Evolutionary conservation across 495 filamentous ascomycete genomes (phyloP).

Genomic region (Podospora pseudopauciseta): DNA sequence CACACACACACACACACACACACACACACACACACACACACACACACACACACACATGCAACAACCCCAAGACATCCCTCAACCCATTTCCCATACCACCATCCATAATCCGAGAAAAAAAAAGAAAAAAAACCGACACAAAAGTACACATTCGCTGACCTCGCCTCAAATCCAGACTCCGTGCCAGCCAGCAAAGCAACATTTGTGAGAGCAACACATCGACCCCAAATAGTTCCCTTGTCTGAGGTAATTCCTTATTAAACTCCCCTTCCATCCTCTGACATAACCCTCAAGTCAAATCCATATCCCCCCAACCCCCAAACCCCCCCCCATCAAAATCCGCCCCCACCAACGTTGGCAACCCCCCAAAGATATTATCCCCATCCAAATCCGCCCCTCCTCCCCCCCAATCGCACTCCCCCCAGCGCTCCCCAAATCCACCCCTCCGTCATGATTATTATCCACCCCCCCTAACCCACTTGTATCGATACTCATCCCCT

Average conservation of each 20-base stretch:
- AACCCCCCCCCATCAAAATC: slow-evolving; percentile 22
- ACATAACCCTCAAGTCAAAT: background rate
- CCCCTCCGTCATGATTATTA: slow-evolving; percentile 10
- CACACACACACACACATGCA: no score
- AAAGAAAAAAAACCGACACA: background rate
- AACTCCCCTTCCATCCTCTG: background rate
- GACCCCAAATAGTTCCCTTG: no score
- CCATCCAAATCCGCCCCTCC: slow-evolving; percentile 25
- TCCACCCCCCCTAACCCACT: slow-evolving; percentile 23
- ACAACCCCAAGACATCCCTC: background rate
- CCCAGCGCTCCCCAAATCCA: slow-evolving; percentile 8
- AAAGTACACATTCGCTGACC: background rate
- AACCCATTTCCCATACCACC: background rate
- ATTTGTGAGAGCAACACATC: background rate
- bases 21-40: no score
- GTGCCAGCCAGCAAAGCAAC: slow-evolving; percentile 4
- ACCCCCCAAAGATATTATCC: slow-evolving; percentile 40
- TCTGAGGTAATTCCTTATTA: no score
- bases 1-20: no score
- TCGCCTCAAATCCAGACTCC: background rate
- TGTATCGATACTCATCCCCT: slow-evolving; percentile 33
- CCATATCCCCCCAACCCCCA: slow-evolving; percentile 26
- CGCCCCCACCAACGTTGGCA: slow-evolving; percentile 12
- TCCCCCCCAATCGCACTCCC: background rate
- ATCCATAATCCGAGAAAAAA: background rate